Percentiles rank a stretch among this genome's conserved stretches.
phyloP scores from a whole-genome alignment of 495 filamentous ascomycete species.

The Durotheca rogersii region DNA sequence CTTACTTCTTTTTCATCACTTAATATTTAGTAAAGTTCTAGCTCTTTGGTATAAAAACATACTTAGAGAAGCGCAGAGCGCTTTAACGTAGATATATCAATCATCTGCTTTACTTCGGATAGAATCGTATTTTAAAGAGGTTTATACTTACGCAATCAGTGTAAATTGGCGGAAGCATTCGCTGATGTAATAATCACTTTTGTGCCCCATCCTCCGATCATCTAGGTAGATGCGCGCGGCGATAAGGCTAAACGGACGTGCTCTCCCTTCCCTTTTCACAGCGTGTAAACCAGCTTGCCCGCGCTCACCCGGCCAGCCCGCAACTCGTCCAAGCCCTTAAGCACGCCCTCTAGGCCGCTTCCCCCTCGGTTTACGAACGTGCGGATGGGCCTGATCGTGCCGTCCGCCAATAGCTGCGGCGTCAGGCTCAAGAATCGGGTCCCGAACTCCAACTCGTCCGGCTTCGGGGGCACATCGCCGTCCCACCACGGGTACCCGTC shows the following conservation, averaged over 20 bases:
- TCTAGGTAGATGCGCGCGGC: no score
- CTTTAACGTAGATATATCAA: neutral
- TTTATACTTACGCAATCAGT: no score
- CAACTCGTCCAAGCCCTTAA: conserved; percentile 39
- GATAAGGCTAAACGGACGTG: no score
- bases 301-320: conserved; percentile 38
- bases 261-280: conserved; percentile 17
- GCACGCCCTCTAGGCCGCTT: conserved; percentile 39
- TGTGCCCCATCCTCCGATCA: no score
- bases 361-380: conserved; percentile 36
- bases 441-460: conserved; percentile 31
- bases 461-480: neutral
- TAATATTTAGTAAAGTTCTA: no score
- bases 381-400: conserved; percentile 34
- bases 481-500: conserved; percentile 17
- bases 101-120: neutral
- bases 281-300: conserved; percentile 43
- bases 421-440: conserved; percentile 29
- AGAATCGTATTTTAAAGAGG: no score
- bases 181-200: no score
- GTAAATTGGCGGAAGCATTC: no score
- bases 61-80: no score
- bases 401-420: conserved; percentile 27
- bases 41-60: no score
- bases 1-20: no score